Evolutionary conservation across 1,284 basidiomycete genomes (phyloP), one percentile per base, ranked within the genome.

Genomic region (Leccinum fallax): DNA sequence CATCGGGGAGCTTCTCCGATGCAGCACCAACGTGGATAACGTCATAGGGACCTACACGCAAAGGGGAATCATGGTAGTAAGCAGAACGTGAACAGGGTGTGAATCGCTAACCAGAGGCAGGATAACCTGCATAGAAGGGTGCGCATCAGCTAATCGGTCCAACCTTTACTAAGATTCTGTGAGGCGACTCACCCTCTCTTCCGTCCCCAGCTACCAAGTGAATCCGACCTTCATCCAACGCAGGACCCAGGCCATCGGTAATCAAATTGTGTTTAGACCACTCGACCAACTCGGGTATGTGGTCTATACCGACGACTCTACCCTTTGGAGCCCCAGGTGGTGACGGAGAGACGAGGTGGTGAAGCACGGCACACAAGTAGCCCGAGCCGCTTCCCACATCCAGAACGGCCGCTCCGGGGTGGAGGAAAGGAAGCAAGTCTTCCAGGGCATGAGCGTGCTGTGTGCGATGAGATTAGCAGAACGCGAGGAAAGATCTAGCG

Each of bases 11-110:
- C 0, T 72, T 81, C 0, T 93, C 90, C 0, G 95, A 89, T 0
- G 96, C 95, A 0, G 97, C 97, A 5, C 97, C 97, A 21, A 98
- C 97, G 69, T 99, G 97, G 54, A 98, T 98, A 0, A 87, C 91
- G 66, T 93, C 85, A 73, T 90, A 97, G 0, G 93, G 94, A 0
- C 86, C 94, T 84, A 32, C 19, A 16, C 54, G 30, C 43, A 6
- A 11, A 11, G 19, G 19, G 0, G 59, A 21, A 36, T 26, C 21
- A 21, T 24, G 49, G 19, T 10, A 9, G 21, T 1, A 6, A n/a
- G n/a, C 30, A 16, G 9, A 53, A n/a, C 13, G 2, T 11, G 13
- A 55, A 10, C 5, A 13, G 16, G 2, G 16, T 7, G 21, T 4
- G n/a, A 64, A 21, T 46, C 43, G 43, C 69, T 58, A 21, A 74